Evolutionary conservation across 495 filamentous ascomycete genomes (phyloP), one percentile per base, ranked within the genome.

Genomic region (Annulohypoxylon nitens): DNA sequence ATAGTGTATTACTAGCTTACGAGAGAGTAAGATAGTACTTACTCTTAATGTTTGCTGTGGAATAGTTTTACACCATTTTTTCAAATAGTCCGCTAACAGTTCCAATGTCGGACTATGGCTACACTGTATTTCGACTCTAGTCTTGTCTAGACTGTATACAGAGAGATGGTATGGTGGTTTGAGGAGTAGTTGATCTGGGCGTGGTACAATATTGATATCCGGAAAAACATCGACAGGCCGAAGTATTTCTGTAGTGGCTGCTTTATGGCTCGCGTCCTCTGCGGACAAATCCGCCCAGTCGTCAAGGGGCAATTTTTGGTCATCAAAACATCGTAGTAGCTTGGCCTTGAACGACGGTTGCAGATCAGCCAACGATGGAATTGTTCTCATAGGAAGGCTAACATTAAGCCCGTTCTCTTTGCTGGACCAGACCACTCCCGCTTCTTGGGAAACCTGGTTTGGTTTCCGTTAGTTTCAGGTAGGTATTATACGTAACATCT

Each of bases 101-200:
- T 83, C 73, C 4, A 85, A 50, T 0, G 81, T 77, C 23, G 77
- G 76, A 47, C 81, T 82, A 54, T 85, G 83, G 43, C 81, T 83
- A 54, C 78, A 75, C 11, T 82, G 76, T 6, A 85, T 45, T 36
- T 80, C 75, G 33, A 83, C 72, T 0, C 57, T 16, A 4, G 30
- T 33, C 20, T 55, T 55, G 5, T 72, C 54, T 6, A 33, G 45
- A 9, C 55, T 55, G 16, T 61, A 62, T 3, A 84, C 62, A 10
- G 65, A 70, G 20, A 85, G 79, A 54, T 83, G 73, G 48, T 84
- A 85, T 8, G 83, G 82, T 4, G 82, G 80, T 10, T 64, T 74
- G 9, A 78, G 71, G 34, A 84, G 75, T 6, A 83, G 67, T 50
- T 83, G 75, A 34, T 82, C 78, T 3, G 81, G 81, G 4, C 79